phyloP scores from a whole-genome alignment of 2,329 filamentous ascomycete species.

The Penicillium sp. region DNA sequence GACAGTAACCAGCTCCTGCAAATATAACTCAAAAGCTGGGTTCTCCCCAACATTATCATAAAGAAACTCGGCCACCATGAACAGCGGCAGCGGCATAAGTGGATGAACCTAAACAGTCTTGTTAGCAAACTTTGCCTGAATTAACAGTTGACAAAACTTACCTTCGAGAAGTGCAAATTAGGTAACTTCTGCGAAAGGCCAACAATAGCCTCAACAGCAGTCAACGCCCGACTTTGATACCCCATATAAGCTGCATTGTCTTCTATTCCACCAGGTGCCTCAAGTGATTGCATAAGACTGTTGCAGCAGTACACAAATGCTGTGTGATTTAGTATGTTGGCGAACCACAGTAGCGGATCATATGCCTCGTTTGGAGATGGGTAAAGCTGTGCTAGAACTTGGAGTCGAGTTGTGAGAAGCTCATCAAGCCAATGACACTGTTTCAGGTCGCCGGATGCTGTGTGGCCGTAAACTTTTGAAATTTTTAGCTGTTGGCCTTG shows the following conservation, averaged over 20 bases:
- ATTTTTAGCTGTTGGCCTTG: constrained; percentile 16
- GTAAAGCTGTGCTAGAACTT: constrained; percentile 16
- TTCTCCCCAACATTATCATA: neutral
- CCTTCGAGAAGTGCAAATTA: neutral
- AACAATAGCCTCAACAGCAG: neutral
- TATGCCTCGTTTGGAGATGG: constrained; percentile 9
- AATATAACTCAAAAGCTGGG: neutral
- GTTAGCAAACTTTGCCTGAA: neutral
- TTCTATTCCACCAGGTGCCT: neutral
- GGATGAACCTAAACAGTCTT: neutral
- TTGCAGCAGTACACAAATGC: constrained; percentile 7
- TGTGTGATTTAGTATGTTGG: constrained; percentile 17
- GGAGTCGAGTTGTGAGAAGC: constrained; percentile 13
- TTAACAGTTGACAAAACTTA: neutral
- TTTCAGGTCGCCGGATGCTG: constrained; percentile 9
- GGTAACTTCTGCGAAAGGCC: neutral
- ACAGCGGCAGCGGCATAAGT: neutral
- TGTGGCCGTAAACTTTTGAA: constrained; percentile 17
- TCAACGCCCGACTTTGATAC: neutral
- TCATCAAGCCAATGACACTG: constrained; percentile 18
- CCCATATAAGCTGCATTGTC: neutral
- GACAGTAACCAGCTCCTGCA: neutral
- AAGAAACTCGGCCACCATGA: neutral
- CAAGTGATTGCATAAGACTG: neutral
- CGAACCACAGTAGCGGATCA: constrained; percentile 19